Conservation (phyloP, 352 stramenopile genomes). For the Plasmopara viticola region DNA sequence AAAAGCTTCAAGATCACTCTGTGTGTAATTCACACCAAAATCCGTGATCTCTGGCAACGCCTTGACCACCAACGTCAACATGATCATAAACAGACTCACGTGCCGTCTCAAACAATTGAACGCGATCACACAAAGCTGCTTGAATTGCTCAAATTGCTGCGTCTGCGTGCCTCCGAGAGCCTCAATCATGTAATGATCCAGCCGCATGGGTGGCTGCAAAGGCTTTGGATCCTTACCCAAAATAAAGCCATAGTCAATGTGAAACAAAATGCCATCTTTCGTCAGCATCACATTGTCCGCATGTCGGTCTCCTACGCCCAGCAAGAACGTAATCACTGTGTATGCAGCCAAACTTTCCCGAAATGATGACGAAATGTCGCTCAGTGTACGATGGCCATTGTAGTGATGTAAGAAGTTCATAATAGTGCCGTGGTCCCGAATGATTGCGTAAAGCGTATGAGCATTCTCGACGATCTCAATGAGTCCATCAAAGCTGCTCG, state of each 20-base stretch:
- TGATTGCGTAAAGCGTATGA: constrained; percentile 82
- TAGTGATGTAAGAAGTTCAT: constrained; percentile 84
- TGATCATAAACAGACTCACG: constrained; percentile 84
- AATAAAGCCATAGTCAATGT: constrained; percentile 99
- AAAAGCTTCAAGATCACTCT: constrained; percentile 78
- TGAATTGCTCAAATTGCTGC: constrained; percentile 79
- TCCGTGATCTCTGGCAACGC: constrained; percentile 80
- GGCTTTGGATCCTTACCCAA: constrained; percentile 98
- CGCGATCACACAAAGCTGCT: constrained; percentile 78
- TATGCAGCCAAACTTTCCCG: constrained; percentile 94
- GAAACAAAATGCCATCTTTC: constrained; percentile 95
- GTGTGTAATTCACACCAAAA: constrained; percentile 81
- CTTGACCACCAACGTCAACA: constrained; percentile 79
- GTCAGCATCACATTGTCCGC: constrained; percentile 99
- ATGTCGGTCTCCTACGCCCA: constrained; percentile 98
- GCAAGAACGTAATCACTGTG: constrained; percentile 98
- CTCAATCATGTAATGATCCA: constrained; percentile 92
- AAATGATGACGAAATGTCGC: constrained; percentile 80
- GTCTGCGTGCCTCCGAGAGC: constrained; percentile 74
- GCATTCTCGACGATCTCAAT: constrained; percentile 86
- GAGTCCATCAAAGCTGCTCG: constrained; percentile 75
- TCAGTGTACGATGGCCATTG: constrained; percentile 79
- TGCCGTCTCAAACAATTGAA: constrained; percentile 84
- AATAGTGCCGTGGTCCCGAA: constrained; percentile 73
- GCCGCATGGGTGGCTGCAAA: constrained; percentile 94